phyloP scores from a whole-genome alignment of 192 early-diverging fungal genomes.

The Backusella tuberculispora region DNA sequence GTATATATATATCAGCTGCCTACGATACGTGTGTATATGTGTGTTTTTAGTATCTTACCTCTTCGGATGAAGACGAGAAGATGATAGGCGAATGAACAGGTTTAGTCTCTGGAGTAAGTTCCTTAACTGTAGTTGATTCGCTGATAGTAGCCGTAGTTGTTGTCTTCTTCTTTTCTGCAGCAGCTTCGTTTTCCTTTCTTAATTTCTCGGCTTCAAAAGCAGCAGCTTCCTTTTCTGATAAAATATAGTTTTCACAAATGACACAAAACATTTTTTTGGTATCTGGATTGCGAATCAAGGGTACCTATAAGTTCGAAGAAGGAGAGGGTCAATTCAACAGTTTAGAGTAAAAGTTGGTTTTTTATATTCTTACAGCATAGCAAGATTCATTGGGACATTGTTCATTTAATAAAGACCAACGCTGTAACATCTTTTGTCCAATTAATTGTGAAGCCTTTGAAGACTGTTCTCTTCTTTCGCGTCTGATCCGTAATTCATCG shows the following conservation, averaged over 20 bases:
- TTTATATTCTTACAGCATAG: conserved; percentile 47
- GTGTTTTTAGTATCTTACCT: neutral
- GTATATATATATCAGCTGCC: neutral
- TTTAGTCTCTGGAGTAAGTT: neutral
- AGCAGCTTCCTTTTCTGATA: conserved; percentile 11
- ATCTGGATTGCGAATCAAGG: conserved; percentile 35
- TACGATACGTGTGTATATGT: no score
- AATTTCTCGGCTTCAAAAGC: neutral
- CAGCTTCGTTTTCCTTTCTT: neutral
- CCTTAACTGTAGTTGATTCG: neutral
- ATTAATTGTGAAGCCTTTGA: conserved; percentile 54
- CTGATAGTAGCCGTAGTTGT: neutral
- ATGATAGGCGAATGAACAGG: neutral
- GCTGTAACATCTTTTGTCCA: conserved; percentile 59
- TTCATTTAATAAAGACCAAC: conserved; percentile 61
- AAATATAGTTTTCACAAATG: conserved; percentile 36
- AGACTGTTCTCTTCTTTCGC: conserved; percentile 49
- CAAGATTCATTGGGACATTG: conserved; percentile 55
- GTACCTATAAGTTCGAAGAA: conserved; percentile 21
- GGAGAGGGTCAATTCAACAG: neutral
- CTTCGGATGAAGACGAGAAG: conserved; percentile 1
- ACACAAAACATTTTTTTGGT: conserved; percentile 39
- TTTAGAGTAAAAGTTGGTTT: neutral
- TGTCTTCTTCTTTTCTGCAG: neutral
- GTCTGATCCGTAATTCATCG: conserved; percentile 1